Base-by-base conservation (phyloP, 345 rosid species). In the Cardamine chenopodiifolia region DNA sequence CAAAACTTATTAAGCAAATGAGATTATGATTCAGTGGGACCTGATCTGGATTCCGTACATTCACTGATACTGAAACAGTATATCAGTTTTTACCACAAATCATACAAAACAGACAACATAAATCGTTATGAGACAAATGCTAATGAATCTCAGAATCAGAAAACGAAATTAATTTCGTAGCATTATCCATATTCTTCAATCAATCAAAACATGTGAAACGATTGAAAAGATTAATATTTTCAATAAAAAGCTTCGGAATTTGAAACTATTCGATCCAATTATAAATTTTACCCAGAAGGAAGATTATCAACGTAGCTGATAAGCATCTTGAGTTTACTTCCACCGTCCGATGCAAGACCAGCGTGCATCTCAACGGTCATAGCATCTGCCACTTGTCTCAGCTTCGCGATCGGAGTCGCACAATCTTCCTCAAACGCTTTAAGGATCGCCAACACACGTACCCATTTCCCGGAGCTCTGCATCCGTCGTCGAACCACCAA, bases 291-390 rank as follows among this genome's bases (percentile, higher is more conserved):
- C 98, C 98, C 98, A 8, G 93, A 86, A 62, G 98, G 98, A 31
- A 93, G 98, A 80, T 88, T 93, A 68, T 91, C 97, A 3, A 91
- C 98, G 52, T 83, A 91, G 94, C 97, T 93, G 79, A 91, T 86
- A 62, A 93, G 67, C 97, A 93, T 93, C 88, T 89, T 91, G 68
- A 93, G 91, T 81, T 91, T 87, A 70, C 96, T 93, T 4, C 94
- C 97, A 70, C 96, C 94, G 18, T 93, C 97, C 1, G 94, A 91
- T 6, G 92, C 91, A 12, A 93, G 94, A 11, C 96, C 98, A 2
- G 94, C 94, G 80, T 88, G 90, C 96, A 93, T 93, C 92, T 90
- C 96, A 45, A 79, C 91, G 35, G 88, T 71, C 98, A 93, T 87
- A 18, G 98, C 97, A 18, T 93, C 96, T 2, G 96, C 98, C 70